Conservation (phyloP, 495 filamentous ascomycete species). For the Chaetomium cochliodes region DNA sequence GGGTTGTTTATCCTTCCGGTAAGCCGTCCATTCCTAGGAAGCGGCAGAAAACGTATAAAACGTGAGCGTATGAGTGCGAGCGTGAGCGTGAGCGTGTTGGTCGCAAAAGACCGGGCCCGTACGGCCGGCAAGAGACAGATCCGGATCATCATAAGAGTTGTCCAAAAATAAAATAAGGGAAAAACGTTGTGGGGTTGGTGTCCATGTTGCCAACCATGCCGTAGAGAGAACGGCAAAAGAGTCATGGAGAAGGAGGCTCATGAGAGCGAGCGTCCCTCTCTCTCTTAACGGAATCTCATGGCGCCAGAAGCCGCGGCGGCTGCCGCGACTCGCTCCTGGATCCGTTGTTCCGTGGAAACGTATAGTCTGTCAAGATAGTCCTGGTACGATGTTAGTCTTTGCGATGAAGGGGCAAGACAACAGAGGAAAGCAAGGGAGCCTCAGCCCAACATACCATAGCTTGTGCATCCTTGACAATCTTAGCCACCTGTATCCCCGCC, state of each 20-base stretch:
- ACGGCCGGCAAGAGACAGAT: neutral
- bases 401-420: too few species aligned
- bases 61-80: conserved; percentile 4
- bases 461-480: conserved; percentile 75
- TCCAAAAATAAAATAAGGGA: neutral
- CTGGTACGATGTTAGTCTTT: neutral
- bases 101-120: neutral
- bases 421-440: too few species aligned
- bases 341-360: conserved; percentile 67
- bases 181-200: conserved; percentile 12
- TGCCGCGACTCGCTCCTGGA: conserved; percentile 60
- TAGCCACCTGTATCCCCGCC: conserved; percentile 81
- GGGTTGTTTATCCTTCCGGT: neutral
- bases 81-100: conserved; percentile 2
- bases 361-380: conserved; percentile 70
- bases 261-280: neutral
- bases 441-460: conserved; percentile 66
- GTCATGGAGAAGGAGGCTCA: neutral
- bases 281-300: conserved; percentile 44
- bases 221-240: neutral
- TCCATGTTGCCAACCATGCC: neutral
- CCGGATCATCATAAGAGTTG: neutral
- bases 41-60: neutral
- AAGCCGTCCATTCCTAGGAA: conserved; percentile 1
- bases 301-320: conserved; percentile 42